Evolutionary conservation across 2,329 filamentous ascomycete species (phyloP), one percentile per base, ranked within the genome.

Genomic region (Lachnellula hyalina): DNA sequence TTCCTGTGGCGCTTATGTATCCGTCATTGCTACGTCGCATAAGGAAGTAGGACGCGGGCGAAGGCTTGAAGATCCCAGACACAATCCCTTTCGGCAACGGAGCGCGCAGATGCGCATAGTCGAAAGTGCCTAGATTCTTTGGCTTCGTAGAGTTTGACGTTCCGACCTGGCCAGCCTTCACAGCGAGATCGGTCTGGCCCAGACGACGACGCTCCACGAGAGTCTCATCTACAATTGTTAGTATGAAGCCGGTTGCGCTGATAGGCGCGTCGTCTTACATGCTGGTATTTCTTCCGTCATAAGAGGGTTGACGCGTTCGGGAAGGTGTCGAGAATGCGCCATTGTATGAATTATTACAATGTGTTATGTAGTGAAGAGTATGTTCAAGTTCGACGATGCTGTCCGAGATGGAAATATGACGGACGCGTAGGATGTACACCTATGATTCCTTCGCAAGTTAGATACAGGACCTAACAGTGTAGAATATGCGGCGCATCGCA

Each of bases 101-200:
- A 57, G 92, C 93, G 68, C 93, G 88, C 49, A 99, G 80, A 71
- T 99, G 94, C 61, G 92, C 93, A 72, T 99, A 99, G 73, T 97
- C 94, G 70, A 99, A 96, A 47, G 86, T 84, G 50, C 90, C 90
- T 57, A 94, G 77, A 63, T 87, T 85, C 62, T 86, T 80, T 47
- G 84, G 78, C 70, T 90, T 89, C 54, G 85, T 83, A 60, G 90
- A 86, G 71, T 85, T 87, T 40, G 82, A 80, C 9, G 83, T 82
- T 56, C 83, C 83, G n/a, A 86, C 76, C 64, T 87, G 84, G 35
- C 86, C 84, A 66, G 90, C 85, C 75, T 91, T 94, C 51, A 92
- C 85, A 9, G 86, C 85, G 61, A 99, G 81, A 73, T 95, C 89
- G 23, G 94, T 99, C 74, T 96, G 92, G 47, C 93, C 94, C 46